A percentile compares a stretch with the other conserved stretches of the same genome.
Conservation (phyloP, 768 basidiomycete genomes). For the Lactarius hatsudake region DNA sequence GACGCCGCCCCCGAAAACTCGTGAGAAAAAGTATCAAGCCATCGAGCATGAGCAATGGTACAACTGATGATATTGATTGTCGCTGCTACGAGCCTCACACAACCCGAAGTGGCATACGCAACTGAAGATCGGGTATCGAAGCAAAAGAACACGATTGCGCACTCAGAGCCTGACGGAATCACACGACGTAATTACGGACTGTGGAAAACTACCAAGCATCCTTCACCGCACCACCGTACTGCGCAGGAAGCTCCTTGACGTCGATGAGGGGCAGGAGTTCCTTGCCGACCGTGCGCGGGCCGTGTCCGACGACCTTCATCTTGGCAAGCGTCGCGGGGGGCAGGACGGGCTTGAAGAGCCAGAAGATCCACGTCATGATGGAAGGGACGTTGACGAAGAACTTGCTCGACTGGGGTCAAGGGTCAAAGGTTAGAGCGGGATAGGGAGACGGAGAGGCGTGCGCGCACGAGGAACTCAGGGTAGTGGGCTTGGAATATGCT, state of each 20-base stretch:
- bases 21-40: too few relatives aligned
- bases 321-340: slow-evolving; percentile 74
- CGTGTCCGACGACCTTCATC: slow-evolving; percentile 73
- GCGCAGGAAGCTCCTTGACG: slow-evolving; percentile 55
- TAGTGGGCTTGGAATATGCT: slow-evolving; percentile 76
- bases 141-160: neutral
- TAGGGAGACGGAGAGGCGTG: neutral
- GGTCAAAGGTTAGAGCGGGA: neutral
- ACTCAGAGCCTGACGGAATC: too few relatives aligned
- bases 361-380: slow-evolving; percentile 78
- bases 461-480: slow-evolving; percentile 69
- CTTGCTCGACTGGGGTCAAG: slow-evolving; percentile 53
- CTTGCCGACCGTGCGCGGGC: slow-evolving; percentile 54
- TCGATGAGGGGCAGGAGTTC: slow-evolving; percentile 60
- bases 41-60: too few relatives aligned
- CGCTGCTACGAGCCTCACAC: too few relatives aligned
- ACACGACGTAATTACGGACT: too few relatives aligned
- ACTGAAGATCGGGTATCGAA: neutral
- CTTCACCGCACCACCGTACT: slow-evolving; percentile 67
- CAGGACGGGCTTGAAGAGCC: slow-evolving; percentile 74
- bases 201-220: slow-evolving; percentile 41
- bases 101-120: neutral
- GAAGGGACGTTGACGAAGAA: slow-evolving; percentile 82
- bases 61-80: too few relatives aligned
- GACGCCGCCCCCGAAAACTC: too few relatives aligned